Evolutionary conservation across 768 basidiomycete genomes (phyloP).

Genomic region (Russula dissimulans): DNA sequence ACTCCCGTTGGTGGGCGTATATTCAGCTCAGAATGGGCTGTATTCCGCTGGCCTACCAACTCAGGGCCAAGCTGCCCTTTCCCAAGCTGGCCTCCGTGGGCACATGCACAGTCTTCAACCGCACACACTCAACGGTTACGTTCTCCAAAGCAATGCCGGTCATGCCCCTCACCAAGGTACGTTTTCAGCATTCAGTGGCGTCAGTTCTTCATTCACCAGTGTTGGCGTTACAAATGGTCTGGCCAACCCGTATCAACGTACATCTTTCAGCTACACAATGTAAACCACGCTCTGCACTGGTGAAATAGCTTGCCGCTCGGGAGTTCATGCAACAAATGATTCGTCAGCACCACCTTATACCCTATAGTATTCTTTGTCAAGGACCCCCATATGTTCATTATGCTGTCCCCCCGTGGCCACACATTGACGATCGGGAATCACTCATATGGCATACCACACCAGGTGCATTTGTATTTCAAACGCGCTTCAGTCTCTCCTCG

Average conservation of each 20-base stretch:
- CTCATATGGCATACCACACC: no score
- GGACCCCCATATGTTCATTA: no score
- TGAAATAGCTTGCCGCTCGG: slow-evolving; percentile 1
- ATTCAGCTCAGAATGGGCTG: slow-evolving; percentile 52
- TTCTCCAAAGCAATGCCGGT: slow-evolving; percentile 61
- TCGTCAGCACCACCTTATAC: slow-evolving; percentile 19
- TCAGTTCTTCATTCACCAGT: slow-evolving; percentile 39
- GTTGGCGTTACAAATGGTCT: slow-evolving; percentile 42
- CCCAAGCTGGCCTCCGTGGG: slow-evolving; percentile 23
- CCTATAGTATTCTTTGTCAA: slow-evolving; percentile 20
- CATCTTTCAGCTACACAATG: slow-evolving; percentile 72
- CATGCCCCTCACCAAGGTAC: slow-evolving; percentile 57
- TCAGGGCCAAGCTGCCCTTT: no score
- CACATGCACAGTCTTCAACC: slow-evolving; percentile 56
- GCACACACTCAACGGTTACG: slow-evolving; percentile 73
- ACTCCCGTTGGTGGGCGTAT: slow-evolving; percentile 56
- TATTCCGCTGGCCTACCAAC: no score
- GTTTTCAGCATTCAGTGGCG: slow-evolving; percentile 43
- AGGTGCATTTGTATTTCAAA: no score
- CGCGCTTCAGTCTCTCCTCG: no score
- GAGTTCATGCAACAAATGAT: slow-evolving; percentile 5
- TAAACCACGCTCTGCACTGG: slow-evolving; percentile 31
- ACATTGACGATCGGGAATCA: no score
- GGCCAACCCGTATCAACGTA: slow-evolving; percentile 69
- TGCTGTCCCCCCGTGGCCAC: no score